phyloP scores from a whole-genome alignment of 2,329 filamentous ascomycete species.

The Exserohilum turcica region DNA sequence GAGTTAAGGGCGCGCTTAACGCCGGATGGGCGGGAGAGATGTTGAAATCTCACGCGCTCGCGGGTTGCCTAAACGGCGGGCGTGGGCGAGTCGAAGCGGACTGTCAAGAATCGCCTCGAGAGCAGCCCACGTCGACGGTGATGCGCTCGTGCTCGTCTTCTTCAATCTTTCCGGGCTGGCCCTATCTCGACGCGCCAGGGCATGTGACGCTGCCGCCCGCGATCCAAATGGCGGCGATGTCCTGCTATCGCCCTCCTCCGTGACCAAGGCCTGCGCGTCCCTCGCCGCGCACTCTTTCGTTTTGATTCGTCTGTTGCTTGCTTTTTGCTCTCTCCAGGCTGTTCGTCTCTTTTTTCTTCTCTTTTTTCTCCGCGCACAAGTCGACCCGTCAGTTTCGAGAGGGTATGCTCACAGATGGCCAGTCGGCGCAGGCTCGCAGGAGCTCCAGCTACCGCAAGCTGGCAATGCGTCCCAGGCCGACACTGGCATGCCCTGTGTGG shows the following conservation, averaged over 20 bases:
- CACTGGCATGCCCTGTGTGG: background rate
- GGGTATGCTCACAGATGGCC: constrained; percentile 1
- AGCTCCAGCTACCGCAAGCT: background rate
- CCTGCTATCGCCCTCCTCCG: constrained; percentile 15
- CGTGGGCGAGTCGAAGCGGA: background rate
- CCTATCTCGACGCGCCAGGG: constrained; percentile 38
- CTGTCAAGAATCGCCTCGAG: constrained; percentile 10
- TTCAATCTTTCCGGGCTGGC: constrained; percentile 36
- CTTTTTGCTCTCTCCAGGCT: no score
- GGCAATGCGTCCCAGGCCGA: background rate
- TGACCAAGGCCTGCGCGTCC: no score
- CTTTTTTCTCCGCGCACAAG: no score
- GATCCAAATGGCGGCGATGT: constrained; percentile 24
- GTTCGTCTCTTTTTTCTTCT: no score
- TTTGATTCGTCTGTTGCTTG: no score
- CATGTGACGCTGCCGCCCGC: constrained; percentile 2
- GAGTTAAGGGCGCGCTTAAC: constrained; percentile 32
- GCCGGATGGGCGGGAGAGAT: constrained; percentile 23
- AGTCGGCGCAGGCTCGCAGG: no score
- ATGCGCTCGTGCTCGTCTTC: constrained; percentile 21
- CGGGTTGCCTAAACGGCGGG: constrained; percentile 8
- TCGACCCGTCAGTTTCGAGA: no score
- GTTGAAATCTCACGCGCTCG: constrained; percentile 8
- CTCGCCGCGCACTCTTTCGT: background rate
- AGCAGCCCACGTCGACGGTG: constrained; percentile 19